phyloP scores from a whole-genome alignment of 495 filamentous ascomycete genomes.

The Penicillium pulvis region DNA sequence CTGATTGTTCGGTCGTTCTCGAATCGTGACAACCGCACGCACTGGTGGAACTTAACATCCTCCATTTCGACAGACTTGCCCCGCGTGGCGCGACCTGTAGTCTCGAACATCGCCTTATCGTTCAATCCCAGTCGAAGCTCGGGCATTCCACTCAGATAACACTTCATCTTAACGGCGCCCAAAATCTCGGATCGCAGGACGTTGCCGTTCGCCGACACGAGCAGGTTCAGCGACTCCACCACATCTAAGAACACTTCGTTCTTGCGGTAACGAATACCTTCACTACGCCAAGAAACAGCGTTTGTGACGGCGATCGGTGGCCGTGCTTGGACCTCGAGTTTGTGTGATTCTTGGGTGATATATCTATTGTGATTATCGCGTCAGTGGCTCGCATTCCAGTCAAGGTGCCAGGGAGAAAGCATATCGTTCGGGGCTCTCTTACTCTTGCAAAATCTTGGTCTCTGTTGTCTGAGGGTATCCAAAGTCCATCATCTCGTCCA shows the following conservation, averaged over 20 bases:
- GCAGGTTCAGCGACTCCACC: constrained; percentile 93
- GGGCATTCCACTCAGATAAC: constrained; percentile 98
- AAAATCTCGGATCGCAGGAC: constrained; percentile 97
- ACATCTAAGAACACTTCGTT: constrained; percentile 99
- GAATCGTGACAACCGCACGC: constrained; percentile 91
- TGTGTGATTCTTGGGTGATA: constrained; percentile 99
- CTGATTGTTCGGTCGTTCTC: constrained; percentile 99
- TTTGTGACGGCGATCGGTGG: constrained; percentile 99
- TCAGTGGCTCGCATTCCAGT: background rate
- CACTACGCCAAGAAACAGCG: constrained; percentile 95
- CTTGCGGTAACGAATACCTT: constrained; percentile 98
- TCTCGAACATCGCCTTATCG: constrained; percentile 99
- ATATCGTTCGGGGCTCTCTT: constrained; percentile 18
- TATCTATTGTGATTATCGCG: constrained; percentile 54
- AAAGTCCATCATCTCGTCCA: constrained; percentile 99
- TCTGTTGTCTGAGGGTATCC: constrained; percentile 99
- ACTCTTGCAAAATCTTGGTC: constrained; percentile 98
- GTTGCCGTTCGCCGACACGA: constrained; percentile 93
- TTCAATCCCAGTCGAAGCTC: constrained; percentile 94
- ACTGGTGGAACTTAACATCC: constrained; percentile 99
- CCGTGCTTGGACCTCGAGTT: constrained; percentile 96
- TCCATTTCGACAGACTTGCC: constrained; percentile 99
- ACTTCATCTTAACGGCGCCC: constrained; percentile 99
- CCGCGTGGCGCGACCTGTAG: constrained; percentile 88
- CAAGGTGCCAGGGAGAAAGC: no score